Percentiles rank a stretch among this genome's conserved stretches.
Evolutionary conservation across 129 eudicot species (phyloP).

Genomic region (Centaurea solstitialis): DNA sequence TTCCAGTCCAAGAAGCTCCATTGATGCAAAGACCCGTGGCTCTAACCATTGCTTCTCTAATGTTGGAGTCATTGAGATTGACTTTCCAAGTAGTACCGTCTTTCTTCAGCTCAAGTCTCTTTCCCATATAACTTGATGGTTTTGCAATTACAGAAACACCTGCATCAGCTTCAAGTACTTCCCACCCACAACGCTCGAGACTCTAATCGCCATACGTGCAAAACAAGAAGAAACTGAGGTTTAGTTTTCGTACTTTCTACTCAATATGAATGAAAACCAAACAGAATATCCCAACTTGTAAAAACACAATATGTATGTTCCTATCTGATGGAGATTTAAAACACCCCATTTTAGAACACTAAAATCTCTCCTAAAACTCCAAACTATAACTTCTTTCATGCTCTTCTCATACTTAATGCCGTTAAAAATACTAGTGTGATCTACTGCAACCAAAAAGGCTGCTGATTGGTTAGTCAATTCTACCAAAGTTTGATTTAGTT

Average conservation of each 20-base stretch:
- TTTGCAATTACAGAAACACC: constrained; percentile 85
- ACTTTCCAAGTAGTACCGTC: constrained; percentile 45
- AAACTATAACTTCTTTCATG: too few relatives aligned
- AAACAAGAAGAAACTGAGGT: background rate
- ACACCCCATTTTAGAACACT: too few relatives aligned
- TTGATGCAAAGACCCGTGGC: constrained; percentile 91
- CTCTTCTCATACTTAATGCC: too few relatives aligned
- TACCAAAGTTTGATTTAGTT: background rate
- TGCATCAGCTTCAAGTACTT: constrained; percentile 71
- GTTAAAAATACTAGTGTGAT: background rate
- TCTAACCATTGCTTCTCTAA: constrained; percentile 75
- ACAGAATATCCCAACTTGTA: background rate
- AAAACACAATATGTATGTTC: background rate
- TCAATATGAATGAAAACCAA: background rate
- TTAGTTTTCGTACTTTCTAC: background rate
- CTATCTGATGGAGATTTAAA: background rate
- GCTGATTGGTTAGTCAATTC: background rate
- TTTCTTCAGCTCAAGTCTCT: constrained; percentile 45
- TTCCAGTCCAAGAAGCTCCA: constrained; percentile 88
- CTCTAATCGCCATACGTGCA: constrained; percentile 41
- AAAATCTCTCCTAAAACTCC: too few relatives aligned
- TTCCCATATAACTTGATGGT: constrained; percentile 67
- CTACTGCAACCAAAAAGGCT: background rate
- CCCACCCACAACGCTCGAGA: constrained; percentile 90
- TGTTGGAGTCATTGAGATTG: constrained; percentile 68